Base-by-base conservation (phyloP, 352 stramenopile genomes). In the Phytophthora pinifolia region DNA sequence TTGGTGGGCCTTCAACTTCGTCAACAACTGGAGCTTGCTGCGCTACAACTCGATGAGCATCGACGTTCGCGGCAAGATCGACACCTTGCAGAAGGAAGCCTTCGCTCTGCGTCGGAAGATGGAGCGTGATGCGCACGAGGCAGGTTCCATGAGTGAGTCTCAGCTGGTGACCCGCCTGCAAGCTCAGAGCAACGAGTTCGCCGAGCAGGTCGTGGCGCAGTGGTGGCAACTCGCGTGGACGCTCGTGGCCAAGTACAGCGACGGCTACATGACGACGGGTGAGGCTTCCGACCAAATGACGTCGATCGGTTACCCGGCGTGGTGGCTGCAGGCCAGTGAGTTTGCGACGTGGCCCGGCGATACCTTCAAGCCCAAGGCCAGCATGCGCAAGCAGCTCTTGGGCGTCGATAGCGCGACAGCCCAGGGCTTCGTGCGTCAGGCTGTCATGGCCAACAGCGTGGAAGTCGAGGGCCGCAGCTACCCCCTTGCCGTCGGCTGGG, bases 1-100 rank as follows among this genome's bases (percentile, higher is more conserved):
- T 14, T 94, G 84, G 84, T 89, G 84, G 80, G 81, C 81, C 10
- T 94, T 94, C 65, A 88, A 91, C 55, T 88, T 92, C 62, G 84
- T 94, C 6, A 89, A 89, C 72, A 91, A 94, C 61, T 92, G 82
- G 84, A 90, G 83, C 41, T 38, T 89, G 36, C 57, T 94, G 20
- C 80, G 83, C 14, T 94, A 73, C 52, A 81, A 88, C 43, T 67
- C 72, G 3, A 92, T 94, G 54, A 85, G 72, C 50, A 43, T 65
- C 12, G 79, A 92, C 12, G 69, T 92, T 12, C 62, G 59, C 2
- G 30, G 17, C 1, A 48, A 76, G 20, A 78, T 85, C 9, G 44
- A 54, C 14, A 18, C 25, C 0, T 56, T 87, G 29, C 75, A 92
- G 54, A 65, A 59, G 3, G 57, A 58, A 13, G 73, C 70, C 13